Evolutionary conservation across 495 filamentous ascomycete genomes (phyloP).

Genomic region (Podospora didyma): DNA sequence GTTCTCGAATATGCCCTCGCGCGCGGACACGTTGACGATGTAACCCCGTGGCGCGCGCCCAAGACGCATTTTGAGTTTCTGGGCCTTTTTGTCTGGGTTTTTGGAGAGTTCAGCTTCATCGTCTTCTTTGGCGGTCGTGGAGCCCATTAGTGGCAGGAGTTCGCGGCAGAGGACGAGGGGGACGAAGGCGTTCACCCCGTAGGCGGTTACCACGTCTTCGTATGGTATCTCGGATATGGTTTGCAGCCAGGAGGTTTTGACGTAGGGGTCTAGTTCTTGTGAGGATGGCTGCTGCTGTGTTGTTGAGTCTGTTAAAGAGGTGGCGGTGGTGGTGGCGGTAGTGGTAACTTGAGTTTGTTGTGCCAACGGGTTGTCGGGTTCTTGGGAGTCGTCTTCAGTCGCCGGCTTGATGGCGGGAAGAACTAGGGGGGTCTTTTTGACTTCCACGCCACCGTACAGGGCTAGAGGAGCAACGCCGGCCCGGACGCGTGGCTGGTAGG

Average conservation of each 20-base stretch:
- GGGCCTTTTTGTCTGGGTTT: neutral
- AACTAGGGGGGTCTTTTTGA: neutral
- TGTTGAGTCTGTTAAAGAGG: neutral
- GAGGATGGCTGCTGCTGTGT: neutral
- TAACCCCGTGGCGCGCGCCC: slow-evolving; percentile 23
- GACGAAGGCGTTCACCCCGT: slow-evolving; percentile 45
- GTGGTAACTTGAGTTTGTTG: too few relatives aligned
- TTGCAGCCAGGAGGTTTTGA: slow-evolving; percentile 44
- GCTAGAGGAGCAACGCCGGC: slow-evolving; percentile 14
- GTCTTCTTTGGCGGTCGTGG: neutral
- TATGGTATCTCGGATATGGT: slow-evolving; percentile 42
- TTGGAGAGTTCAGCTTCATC: too few relatives aligned
- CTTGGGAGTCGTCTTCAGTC: too few relatives aligned
- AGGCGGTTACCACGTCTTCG: slow-evolving; percentile 45
- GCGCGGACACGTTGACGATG: slow-evolving; percentile 46
- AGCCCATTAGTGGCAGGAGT: slow-evolving; percentile 40
- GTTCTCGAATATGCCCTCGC: slow-evolving; percentile 41
- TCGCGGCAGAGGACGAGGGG: slow-evolving; percentile 45
- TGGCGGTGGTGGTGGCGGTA: neutral
- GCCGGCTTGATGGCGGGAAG: neutral
- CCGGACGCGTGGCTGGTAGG: slow-evolving; percentile 17
- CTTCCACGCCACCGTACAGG: slow-evolving; percentile 5
- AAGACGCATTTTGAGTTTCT: neutral
- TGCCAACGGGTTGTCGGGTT: too few relatives aligned
- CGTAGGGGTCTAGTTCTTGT: slow-evolving; percentile 6